Base-by-base conservation (phyloP, 108 stramenopile genomes). In the Mayamaea pseudoterrestris region DNA sequence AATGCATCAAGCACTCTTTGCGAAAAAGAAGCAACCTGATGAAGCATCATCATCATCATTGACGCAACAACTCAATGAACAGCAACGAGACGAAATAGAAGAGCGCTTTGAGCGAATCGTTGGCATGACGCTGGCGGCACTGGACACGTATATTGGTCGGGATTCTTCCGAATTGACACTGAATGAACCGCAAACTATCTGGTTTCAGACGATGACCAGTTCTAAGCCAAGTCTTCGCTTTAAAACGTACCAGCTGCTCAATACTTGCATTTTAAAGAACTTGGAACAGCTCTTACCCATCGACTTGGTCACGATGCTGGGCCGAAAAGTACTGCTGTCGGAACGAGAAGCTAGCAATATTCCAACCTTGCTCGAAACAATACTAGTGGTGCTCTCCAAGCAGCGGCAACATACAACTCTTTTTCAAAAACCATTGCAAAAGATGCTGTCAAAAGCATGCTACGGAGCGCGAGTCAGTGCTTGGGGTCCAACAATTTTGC, bases 31-130 rank as follows among this genome's bases (percentile, higher is more conserved):
- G 22, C 22, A 44, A 4, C n/a, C 5, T 9, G 24, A 44, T 24
- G 44, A 2, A 25, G 23, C 3, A 5, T 16, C 11, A 16, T 2
- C 23, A 26, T 26, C 55, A 27, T 22, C 17, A 39, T 40, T 34
- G 30, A 21, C 3, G 23, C 40, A 27, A 8, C 14, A 30, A n/a
- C 14, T 61, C 2, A 57, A 54, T 24, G 74, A 73, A 44, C 29
- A 39, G 17, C 77, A 79, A 41, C 48, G 65, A 14, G 80, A 83
- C 60, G 71, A 71, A 43, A 47, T 69, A 47, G 87, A 82, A 29
- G 82, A 89, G 46, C 61, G 70, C 21, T 84, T 71, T 56, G 82
- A 81, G 54, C 74, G 82, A 1, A 64, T 82, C 16, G 55, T 81
- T 0, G 65, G 65, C 8, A 59, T 56, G 11, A 51, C 58, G 1